Percentiles rank a stretch among this genome's conserved stretches.
Evolutionary conservation across 2,329 filamentous ascomycete genomes (phyloP).

Genomic region (Teratosphaeria nubilosa): DNA sequence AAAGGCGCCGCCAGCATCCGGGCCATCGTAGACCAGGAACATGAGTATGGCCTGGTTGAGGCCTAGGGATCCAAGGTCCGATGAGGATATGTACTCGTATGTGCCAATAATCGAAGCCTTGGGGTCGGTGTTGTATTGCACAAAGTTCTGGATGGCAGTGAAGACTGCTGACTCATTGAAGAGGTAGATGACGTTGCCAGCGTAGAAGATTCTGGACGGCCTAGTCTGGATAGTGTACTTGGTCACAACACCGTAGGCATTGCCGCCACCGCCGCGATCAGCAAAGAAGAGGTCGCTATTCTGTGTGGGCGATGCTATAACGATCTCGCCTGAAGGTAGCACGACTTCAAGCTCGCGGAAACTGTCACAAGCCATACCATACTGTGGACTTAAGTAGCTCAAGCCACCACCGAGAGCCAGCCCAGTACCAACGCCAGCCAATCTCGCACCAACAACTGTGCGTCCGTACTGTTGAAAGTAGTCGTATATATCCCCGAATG

Average conservation of each 20-base stretch:
- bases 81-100: conserved; percentile 23
- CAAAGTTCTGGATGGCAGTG: conserved; percentile 22
- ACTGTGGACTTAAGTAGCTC: conserved; percentile 10
- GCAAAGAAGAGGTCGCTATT: conserved; percentile 44
- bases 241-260: conserved; percentile 30
- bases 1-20: conserved; percentile 24
- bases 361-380: conserved; percentile 15
- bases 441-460: background rate
- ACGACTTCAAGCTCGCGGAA: conserved; percentile 32
- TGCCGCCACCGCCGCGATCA: conserved; percentile 44
- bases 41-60: conserved; percentile 25
- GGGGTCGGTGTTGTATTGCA: conserved; percentile 24
- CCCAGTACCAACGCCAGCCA: background rate
- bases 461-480: background rate
- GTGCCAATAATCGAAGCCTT: conserved; percentile 27
- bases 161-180: background rate
- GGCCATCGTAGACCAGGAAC: conserved; percentile 29
- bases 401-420: conserved; percentile 8
- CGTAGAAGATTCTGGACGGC: background rate
- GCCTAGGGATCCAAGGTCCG: conserved; percentile 17
- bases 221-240: conserved; percentile 8
- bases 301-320: conserved; percentile 33
- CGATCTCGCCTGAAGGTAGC: conserved; percentile 39
- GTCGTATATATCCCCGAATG: background rate
- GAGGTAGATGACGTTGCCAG: background rate